Percentiles rank a stretch among this genome's conserved stretches.
phyloP scores from a whole-genome alignment of 495 filamentous ascomycete species.

The Penicillium herquei region DNA sequence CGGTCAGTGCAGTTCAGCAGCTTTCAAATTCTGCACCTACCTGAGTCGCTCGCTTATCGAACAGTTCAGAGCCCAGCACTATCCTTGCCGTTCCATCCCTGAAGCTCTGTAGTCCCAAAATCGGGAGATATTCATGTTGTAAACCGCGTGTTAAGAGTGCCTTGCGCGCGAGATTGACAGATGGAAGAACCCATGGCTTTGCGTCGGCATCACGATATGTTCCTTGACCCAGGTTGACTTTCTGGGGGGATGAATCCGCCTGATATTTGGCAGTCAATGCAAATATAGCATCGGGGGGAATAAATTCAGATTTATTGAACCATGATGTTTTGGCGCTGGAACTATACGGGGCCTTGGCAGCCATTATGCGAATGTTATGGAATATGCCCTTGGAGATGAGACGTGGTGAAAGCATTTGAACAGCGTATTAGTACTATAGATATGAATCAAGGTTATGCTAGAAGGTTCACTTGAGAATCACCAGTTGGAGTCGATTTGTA shows the following conservation, averaged over 20 bases:
- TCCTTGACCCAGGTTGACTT: constrained; percentile 38
- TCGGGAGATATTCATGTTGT: constrained; percentile 40
- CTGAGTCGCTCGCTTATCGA: constrained; percentile 7
- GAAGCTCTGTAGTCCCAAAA: constrained; percentile 29
- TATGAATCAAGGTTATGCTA: too few relatives aligned
- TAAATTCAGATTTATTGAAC: constrained; percentile 23
- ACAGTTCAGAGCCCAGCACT: constrained; percentile 20
- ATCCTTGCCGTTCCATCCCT: constrained; percentile 20
- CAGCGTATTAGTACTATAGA: too few relatives aligned
- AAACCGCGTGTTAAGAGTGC: constrained; percentile 6
- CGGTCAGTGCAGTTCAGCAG: neutral
- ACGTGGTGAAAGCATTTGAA: neutral
- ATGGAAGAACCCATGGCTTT: constrained; percentile 41
- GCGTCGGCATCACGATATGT: constrained; percentile 40
- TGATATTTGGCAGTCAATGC: constrained; percentile 32
- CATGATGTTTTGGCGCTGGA: constrained; percentile 6
- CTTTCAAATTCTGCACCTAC: neutral
- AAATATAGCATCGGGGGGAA: constrained; percentile 39
- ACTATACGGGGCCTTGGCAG: neutral
- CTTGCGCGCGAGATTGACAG: constrained; percentile 21
- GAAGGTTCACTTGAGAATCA: too few relatives aligned
- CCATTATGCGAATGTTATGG: neutral
- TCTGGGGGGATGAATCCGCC: constrained; percentile 25
- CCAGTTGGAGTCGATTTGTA: too few relatives aligned
- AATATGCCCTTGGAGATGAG: neutral